Base-by-base conservation (phyloP, 306 rosid genomes). In the Sicyos edulis region DNA sequence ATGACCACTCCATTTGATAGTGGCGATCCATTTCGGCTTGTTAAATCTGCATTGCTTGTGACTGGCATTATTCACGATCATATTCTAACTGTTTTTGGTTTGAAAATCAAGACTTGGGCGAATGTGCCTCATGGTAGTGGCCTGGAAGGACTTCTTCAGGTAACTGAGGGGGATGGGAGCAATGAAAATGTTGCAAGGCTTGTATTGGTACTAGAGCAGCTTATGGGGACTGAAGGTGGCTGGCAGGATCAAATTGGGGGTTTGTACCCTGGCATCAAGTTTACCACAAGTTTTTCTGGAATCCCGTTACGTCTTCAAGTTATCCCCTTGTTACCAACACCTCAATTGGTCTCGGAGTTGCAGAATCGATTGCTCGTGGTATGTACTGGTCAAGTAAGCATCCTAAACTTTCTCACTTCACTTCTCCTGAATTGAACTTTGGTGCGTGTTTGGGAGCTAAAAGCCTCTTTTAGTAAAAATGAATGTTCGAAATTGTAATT, bases 161-260 rank as follows among this genome's bases (percentile, higher is more conserved):
- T 93, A 76, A 83, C 71, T 58, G 82, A 87, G 24, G 95, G 97
- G 52, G 97, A 91, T 86, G 95, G 82, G 53, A 91, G 88, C 84
- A 86, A 84, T 76, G 96, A 87, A 79, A 91, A 83, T 79, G 88
- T 93, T 75, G 99, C 99, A 9, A 77, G 95, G 72, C 95, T 91
- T 76, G 99, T 93, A 76, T 78, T 91, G 78, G 96, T 93, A 55
- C 80, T 93, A 44, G 98, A 93, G 80, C 98, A 93, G 85, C 93
- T 90, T 71, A 90, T 93, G 98, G 98, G 98, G 19, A 88, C 98
- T 51, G 97, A 97, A 52, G 98, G 98, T 32, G 98, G 98, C 20
- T 93, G 98, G 97, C 97, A 93, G 76, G 98, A 93, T 74, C 97
- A 90, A 84, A 88, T 93, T 76, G 98, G 98, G 37, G 98, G 98